Conservation (phyloP, 2,329 filamentous ascomycete genomes). For the Biscogniauxia sp. region DNA sequence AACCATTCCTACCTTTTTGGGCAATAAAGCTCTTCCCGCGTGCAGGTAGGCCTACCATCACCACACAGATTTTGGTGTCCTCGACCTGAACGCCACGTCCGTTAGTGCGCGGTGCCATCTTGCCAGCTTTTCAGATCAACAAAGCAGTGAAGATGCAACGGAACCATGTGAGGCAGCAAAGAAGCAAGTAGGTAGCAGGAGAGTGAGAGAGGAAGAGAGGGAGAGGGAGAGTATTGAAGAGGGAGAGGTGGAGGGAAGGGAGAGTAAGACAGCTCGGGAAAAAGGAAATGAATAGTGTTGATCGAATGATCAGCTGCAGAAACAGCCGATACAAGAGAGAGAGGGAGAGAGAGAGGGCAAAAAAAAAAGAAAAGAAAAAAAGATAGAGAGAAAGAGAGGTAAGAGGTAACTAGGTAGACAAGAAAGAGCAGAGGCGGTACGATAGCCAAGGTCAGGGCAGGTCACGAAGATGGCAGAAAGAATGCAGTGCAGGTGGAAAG, state of each 20-base stretch:
- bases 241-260: slow-evolving; percentile 3
- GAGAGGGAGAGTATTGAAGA: background rate
- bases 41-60: slow-evolving; percentile 97
- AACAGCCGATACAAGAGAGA: slow-evolving; percentile 12
- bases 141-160: slow-evolving; percentile 7
- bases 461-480: slow-evolving; percentile 7
- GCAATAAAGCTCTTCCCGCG: slow-evolving; percentile 97
- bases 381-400: background rate
- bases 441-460: slow-evolving; percentile 8
- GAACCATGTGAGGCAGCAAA: slow-evolving; percentile 25
- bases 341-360: background rate
- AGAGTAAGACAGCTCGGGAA: slow-evolving; percentile 5
- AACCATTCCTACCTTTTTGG: slow-evolving; percentile 70
- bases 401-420: background rate
- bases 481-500: no score
- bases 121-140: slow-evolving; percentile 23
- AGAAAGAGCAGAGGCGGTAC: slow-evolving; percentile 3
- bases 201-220: slow-evolving; percentile 1
- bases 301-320: slow-evolving; percentile 11
- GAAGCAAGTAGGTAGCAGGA: slow-evolving; percentile 2
- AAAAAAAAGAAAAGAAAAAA: slow-evolving; percentile 1
- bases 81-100: slow-evolving; percentile 82
- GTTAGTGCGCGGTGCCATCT: slow-evolving; percentile 47
- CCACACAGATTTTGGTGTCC: slow-evolving; percentile 94
- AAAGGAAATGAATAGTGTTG: slow-evolving; percentile 10